A percentile compares a stretch with the other conserved stretches of the same genome.
phyloP scores from a whole-genome alignment of 2,329 filamentous ascomycete species.

The Neonectria hederae region DNA sequence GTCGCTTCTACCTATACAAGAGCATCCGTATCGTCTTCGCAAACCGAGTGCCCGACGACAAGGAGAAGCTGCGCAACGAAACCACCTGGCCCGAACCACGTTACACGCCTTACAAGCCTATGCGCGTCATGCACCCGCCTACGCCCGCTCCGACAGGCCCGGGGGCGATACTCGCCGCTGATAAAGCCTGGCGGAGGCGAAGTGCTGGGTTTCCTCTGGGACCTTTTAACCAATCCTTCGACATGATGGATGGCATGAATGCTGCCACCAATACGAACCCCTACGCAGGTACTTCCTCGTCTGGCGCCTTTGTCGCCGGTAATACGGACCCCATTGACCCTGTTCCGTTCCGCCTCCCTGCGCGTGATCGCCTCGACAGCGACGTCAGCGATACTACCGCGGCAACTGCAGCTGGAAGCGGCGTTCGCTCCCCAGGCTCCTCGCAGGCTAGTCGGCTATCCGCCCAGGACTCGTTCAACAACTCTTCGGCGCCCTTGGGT shows the following conservation, averaged over 20 bases:
- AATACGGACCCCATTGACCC: constrained; percentile 57
- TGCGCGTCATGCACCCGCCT: constrained; percentile 60
- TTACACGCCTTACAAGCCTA: constrained; percentile 84
- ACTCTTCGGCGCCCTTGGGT: constrained; percentile 42
- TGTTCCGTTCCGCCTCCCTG: constrained; percentile 59
- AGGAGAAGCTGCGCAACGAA: constrained; percentile 91
- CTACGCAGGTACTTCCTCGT: constrained; percentile 23
- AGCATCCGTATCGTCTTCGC: constrained; percentile 95
- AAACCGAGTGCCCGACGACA: constrained; percentile 93
- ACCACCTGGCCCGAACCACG: constrained; percentile 88
- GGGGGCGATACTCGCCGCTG: constrained; percentile 63
- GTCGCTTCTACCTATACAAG: constrained; percentile 90
- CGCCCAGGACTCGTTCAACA: constrained; percentile 47
- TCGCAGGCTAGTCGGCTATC: constrained; percentile 47
- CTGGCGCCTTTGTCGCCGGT: constrained; percentile 37
- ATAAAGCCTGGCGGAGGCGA: constrained; percentile 67
- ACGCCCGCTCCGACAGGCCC: constrained; percentile 50
- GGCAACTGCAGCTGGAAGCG: constrained; percentile 35
- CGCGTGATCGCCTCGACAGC: constrained; percentile 46
- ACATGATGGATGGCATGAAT: constrained; percentile 47
- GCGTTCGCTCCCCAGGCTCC: constrained; percentile 41
- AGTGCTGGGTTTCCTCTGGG: constrained; percentile 62
- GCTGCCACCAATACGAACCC: background rate
- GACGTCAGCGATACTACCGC: constrained; percentile 45
- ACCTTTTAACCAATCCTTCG: constrained; percentile 46